These are phyloP conservation scores for Spergularia bocconei DNA, from an alignment of 148 eudicot genomes.

Conservation along the genomic window DNA sequence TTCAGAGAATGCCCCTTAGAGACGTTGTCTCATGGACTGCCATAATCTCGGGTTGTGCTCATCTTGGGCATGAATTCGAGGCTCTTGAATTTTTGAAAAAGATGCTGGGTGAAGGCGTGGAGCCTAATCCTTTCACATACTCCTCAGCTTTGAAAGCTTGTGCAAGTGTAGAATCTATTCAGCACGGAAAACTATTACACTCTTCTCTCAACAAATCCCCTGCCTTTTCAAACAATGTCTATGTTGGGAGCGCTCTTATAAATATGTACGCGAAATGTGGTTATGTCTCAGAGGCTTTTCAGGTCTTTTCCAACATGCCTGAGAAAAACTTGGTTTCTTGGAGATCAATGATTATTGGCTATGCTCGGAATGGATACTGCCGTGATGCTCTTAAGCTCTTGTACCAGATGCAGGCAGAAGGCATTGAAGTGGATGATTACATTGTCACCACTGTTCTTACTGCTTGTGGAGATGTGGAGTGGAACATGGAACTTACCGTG, in stretches of 20 bases:
- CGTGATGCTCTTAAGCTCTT: slow-evolving; percentile 76
- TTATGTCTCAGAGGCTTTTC: slow-evolving; percentile 60
- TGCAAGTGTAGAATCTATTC: slow-evolving; percentile 53
- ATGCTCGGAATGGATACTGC: slow-evolving; percentile 67
- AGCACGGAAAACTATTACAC: slow-evolving; percentile 69
- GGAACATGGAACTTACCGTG: slow-evolving; percentile 34
- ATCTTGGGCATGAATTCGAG: slow-evolving; percentile 66
- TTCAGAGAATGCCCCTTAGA: slow-evolving; percentile 61
- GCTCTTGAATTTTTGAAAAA: slow-evolving; percentile 70
- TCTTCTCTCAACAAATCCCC: slow-evolving; percentile 61
- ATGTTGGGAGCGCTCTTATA: slow-evolving; percentile 74
- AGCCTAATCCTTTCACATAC: slow-evolving; percentile 77
- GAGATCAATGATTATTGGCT: slow-evolving; percentile 79
- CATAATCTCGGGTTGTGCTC: slow-evolving; percentile 69
- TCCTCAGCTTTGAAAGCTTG: slow-evolving; percentile 90
- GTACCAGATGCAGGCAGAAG: slow-evolving; percentile 77
- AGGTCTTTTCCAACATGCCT: slow-evolving; percentile 66
- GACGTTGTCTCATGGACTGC: slow-evolving; percentile 93
- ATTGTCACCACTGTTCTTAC: slow-evolving; percentile 62
- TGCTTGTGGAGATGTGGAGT: slow-evolving; percentile 69
- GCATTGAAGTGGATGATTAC: slow-evolving; percentile 64
- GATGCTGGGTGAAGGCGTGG: slow-evolving; percentile 76
- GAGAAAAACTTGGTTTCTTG: slow-evolving; percentile 71
- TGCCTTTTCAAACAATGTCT: slow-evolving; percentile 51
- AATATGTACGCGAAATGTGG: slow-evolving; percentile 86